These are phyloP conservation scores for Posidonia australis DNA, from an alignment of 106 monocot genomes.

Conservation along the genomic window DNA sequence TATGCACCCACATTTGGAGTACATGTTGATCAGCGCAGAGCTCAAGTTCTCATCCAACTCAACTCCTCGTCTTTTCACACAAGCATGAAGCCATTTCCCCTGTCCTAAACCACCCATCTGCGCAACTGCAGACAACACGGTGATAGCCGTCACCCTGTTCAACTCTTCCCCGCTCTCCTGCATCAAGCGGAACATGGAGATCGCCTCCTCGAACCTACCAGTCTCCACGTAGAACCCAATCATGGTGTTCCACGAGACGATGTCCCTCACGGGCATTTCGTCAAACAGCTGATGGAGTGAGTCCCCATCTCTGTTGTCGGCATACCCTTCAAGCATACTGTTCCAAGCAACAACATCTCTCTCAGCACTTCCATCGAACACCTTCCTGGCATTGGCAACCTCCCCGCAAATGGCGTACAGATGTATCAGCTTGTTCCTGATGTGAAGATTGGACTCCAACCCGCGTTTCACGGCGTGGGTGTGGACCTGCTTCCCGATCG, in stretches of 20 bases:
- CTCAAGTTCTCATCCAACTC: slow-evolving; percentile 36
- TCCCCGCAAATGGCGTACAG: slow-evolving; percentile 30
- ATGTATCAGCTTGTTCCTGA: slow-evolving; percentile 61
- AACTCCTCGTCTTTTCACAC: slow-evolving; percentile 16
- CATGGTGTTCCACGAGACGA: slow-evolving; percentile 54
- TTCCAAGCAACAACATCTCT: slow-evolving; percentile 62
- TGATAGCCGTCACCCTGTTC: slow-evolving; percentile 36
- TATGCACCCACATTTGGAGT: slow-evolving; percentile 54
- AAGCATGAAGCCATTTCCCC: slow-evolving; percentile 50
- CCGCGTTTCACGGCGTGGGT: slow-evolving; percentile 27
- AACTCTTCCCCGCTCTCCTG: slow-evolving; percentile 12
- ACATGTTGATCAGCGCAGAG: slow-evolving; percentile 63
- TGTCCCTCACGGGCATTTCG: slow-evolving; percentile 29
- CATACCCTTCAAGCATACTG: slow-evolving; percentile 54
- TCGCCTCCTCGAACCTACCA: slow-evolving; percentile 30
- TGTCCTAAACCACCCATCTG: slow-evolving; percentile 37
- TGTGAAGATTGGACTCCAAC: slow-evolving; percentile 17
- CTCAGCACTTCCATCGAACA: slow-evolving; percentile 41
- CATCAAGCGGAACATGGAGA: slow-evolving; percentile 31
- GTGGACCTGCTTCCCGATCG: slow-evolving; percentile 37
- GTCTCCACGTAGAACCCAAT: slow-evolving; percentile 27
- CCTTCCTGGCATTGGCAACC: slow-evolving; percentile 32
- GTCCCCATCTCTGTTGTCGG: slow-evolving; percentile 14
- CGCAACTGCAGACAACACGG: slow-evolving; percentile 22
- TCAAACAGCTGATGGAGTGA: slow-evolving; percentile 29